Conservation (phyloP, 306 rosid genomes). For the Prunus davidiana region DNA sequence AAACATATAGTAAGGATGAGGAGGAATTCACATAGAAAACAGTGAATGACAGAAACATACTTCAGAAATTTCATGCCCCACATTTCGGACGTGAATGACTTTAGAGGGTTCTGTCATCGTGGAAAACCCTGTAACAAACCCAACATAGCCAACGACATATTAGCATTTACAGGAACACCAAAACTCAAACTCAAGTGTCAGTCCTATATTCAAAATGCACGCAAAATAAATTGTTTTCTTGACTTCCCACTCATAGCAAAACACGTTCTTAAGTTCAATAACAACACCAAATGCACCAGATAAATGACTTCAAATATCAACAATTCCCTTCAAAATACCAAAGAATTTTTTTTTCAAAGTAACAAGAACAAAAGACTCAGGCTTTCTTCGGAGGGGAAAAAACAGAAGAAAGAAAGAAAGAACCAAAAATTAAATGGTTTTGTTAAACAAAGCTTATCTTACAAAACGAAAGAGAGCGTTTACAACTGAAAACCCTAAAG, state of each 20-base stretch:
- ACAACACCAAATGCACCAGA: neutral
- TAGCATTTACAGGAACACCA: neutral
- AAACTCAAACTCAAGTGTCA: neutral
- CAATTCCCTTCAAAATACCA: neutral
- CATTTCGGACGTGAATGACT: slow-evolving; percentile 96
- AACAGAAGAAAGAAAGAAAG: neutral
- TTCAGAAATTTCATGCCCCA: slow-evolving; percentile 93
- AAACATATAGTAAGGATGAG: neutral
- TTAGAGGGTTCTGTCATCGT: slow-evolving; percentile 92
- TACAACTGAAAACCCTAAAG: slow-evolving; percentile 28
- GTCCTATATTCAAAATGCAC: neutral
- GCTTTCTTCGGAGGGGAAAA: neutral
- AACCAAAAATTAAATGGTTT: neutral
- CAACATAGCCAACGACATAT: slow-evolving; percentile 2
- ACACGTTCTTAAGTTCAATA: neutral
- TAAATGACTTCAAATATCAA: neutral
- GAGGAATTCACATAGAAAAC: neutral
- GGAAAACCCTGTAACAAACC: slow-evolving; percentile 39
- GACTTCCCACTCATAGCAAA: neutral
- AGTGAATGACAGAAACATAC: slow-evolving; percentile 33
- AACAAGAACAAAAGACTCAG: neutral
- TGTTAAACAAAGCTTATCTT: neutral
- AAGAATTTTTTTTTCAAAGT: neutral
- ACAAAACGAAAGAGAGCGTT: neutral
- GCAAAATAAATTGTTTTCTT: neutral